These are phyloP conservation scores for Trichoderma orchidacearum DNA, from an alignment of 495 filamentous ascomycete species.

Conservation along the genomic window DNA sequence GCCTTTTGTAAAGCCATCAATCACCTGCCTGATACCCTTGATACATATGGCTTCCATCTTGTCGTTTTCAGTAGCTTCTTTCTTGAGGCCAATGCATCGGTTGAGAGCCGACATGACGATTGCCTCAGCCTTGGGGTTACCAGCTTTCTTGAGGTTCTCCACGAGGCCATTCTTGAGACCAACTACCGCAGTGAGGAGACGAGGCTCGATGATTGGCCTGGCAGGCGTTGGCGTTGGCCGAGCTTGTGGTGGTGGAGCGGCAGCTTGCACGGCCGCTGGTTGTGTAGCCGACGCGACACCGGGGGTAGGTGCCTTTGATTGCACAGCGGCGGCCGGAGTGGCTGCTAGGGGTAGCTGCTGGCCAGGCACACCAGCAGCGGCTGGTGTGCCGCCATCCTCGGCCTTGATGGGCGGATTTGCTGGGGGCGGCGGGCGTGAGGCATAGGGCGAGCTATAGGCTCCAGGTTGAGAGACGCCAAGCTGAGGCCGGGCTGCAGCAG, in stretches of 20 bases:
- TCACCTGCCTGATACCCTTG: slow-evolving; percentile 2
- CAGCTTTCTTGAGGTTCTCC: slow-evolving; percentile 10
- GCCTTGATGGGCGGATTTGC: background rate
- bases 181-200: slow-evolving; percentile 10
- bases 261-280: background rate
- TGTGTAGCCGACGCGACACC: background rate
- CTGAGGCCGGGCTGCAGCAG: slow-evolving; percentile 16
- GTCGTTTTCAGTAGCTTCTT: slow-evolving; percentile 10
- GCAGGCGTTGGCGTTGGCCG: slow-evolving; percentile 1
- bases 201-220: slow-evolving; percentile 14
- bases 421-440: slow-evolving; percentile 17
- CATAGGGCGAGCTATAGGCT: slow-evolving; percentile 31
- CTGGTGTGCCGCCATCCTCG: background rate
- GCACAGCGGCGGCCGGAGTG: background rate
- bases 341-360: background rate
- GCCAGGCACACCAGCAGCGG: background rate
- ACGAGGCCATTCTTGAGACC: slow-evolving; percentile 17
- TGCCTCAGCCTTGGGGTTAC: slow-evolving; percentile 6
- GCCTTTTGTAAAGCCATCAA: background rate
- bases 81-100: slow-evolving; percentile 15
- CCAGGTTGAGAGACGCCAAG: slow-evolving; percentile 9
- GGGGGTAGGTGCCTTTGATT: background rate
- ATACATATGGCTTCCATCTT: slow-evolving; percentile 14
- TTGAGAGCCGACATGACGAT: slow-evolving; percentile 21
- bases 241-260: slow-evolving; percentile 4